Conservation (phyloP, 768 basidiomycete genomes). For the Bullera alba region DNA sequence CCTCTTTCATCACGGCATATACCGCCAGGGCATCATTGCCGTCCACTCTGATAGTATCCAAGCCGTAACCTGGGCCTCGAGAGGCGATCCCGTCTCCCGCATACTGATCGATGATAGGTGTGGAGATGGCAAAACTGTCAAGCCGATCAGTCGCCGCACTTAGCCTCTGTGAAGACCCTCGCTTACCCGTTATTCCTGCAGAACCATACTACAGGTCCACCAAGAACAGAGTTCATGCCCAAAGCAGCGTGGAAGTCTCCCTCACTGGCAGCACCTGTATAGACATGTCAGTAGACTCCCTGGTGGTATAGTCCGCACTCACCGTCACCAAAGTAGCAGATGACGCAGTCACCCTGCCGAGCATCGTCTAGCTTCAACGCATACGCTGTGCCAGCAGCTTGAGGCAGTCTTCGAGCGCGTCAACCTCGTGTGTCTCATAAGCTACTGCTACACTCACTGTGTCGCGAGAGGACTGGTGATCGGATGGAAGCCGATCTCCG, state of each 20-base stretch:
- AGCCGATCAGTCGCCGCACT: background rate
- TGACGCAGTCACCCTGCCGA: constrained; percentile 65
- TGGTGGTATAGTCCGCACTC: constrained; percentile 4
- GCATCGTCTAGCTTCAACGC: constrained; percentile 72
- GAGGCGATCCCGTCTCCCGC: constrained; percentile 88
- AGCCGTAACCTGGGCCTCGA: constrained; percentile 84
- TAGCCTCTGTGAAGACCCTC: background rate
- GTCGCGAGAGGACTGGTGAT: constrained; percentile 91
- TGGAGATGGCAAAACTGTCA: constrained; percentile 74
- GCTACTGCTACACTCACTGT: constrained; percentile 54
- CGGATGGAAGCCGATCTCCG: constrained; percentile 77
- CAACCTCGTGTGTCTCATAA: background rate
- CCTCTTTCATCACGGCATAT: constrained; percentile 47
- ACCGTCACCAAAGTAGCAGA: constrained; percentile 88
- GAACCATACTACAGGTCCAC: constrained; percentile 44
- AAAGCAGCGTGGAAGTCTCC: constrained; percentile 89
- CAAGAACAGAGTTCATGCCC: constrained; percentile 48
- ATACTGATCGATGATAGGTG: constrained; percentile 80
- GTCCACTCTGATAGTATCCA: constrained; percentile 85
- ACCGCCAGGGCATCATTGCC: constrained; percentile 85
- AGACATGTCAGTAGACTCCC: background rate
- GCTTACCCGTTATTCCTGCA: constrained; percentile 55
- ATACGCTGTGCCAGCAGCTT: constrained; percentile 87
- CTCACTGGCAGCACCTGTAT: constrained; percentile 65
- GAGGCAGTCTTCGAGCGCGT: constrained; percentile 45